Conservation (phyloP, 2,329 filamentous ascomycete species). For the Aspergillus phoenicis region DNA sequence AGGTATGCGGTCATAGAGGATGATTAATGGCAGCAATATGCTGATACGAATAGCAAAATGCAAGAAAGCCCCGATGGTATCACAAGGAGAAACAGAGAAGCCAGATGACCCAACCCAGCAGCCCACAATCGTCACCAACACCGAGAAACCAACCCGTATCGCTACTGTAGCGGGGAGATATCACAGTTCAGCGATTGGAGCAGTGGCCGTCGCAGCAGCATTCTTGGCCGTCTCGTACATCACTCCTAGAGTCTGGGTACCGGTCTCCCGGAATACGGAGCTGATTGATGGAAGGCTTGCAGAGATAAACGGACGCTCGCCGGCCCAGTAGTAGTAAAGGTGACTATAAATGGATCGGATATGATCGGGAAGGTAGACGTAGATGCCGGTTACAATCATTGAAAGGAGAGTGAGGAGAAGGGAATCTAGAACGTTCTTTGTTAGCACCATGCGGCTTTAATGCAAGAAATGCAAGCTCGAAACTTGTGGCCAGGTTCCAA, state of each 20-base stretch:
- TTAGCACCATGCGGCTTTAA: slow-evolving; percentile 1
- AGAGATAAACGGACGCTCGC: slow-evolving; percentile 59
- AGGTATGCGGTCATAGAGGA: slow-evolving; percentile 4
- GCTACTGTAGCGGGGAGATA: neutral
- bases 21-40: neutral
- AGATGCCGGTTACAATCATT: slow-evolving; percentile 81
- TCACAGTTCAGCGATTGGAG: slow-evolving; percentile 38
- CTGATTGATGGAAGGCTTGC: slow-evolving; percentile 35
- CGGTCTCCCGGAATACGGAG: slow-evolving; percentile 35
- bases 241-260: slow-evolving; percentile 45
- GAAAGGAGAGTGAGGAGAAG: slow-evolving; percentile 87
- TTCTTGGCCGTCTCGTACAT: slow-evolving; percentile 53
- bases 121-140: neutral
- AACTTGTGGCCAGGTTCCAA: neutral
- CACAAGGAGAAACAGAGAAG: neutral
- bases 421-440: slow-evolving; percentile 64
- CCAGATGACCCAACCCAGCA: neutral
- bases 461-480: neutral
- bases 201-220: slow-evolving; percentile 41
- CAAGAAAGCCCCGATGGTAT: slow-evolving; percentile 1
- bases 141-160: neutral
- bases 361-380: slow-evolving; percentile 93
- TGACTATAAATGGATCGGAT: slow-evolving; percentile 78
- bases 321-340: slow-evolving; percentile 92
- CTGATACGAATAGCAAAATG: neutral